Base-by-base conservation (phyloP, 352 stramenopile species). In the Phytophthora citricola region DNA sequence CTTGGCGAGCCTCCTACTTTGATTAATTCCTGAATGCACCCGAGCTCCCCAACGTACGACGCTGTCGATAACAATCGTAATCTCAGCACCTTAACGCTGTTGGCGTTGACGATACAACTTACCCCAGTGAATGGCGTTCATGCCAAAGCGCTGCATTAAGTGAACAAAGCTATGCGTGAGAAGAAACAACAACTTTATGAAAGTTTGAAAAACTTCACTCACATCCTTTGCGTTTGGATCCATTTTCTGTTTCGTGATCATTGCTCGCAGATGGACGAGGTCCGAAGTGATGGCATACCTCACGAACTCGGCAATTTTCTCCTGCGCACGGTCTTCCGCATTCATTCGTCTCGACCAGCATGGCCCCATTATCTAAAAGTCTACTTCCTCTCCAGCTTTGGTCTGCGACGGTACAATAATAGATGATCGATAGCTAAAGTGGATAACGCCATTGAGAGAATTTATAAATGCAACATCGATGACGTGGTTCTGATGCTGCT, bases 41-140 rank as follows among this genome's bases (percentile, higher is more conserved):
- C 58, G 5, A 93, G 55, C 34, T 85, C 78, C 1, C 85, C 82
- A 15, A 81, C 76, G 50, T 91, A 93, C 4, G 78, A 74, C 2
- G 82, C 84, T 92, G 47, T 7, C 15, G 2, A 48, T 11, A 22
- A 58, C n/a, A n/a, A 20, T 44, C 32, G 5, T 26, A 40, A 59
- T 17, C n/a, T 43, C 39, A 59, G 17, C 29, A 45, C 10, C 26
- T 10, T 10, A 32, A 2, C 32, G 17, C 12, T 22, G 17, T 9
- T 9, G 32, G 22, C 6, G 47, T 7, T 46, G 20, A 9, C 10
- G 31, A 31, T 0, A 32, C 31, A 24, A 0, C 31, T 44, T 59
- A 93, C 84, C 85, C 85, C 85, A 93, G 55, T 93, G 85, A 20
- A 93, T 56, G 11, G 85, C 85, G 10, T 81, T 92, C 85, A 93